Conservation (phyloP, 2,329 filamentous ascomycete genomes). For the Raffaelea deltoideospora region DNA sequence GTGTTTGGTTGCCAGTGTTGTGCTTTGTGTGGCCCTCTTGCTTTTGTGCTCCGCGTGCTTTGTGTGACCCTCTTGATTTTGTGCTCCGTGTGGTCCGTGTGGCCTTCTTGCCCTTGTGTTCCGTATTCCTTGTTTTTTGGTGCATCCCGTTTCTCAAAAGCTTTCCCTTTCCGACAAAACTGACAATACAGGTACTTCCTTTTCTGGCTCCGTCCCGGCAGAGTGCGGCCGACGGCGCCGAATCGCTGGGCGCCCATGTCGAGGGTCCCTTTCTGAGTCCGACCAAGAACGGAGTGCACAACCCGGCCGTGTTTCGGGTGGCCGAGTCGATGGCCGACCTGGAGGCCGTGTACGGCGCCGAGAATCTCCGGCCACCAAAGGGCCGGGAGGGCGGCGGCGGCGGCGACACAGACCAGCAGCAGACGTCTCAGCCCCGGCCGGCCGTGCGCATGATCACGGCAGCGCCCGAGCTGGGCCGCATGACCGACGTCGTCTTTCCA, state of each 20-base stretch:
- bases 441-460: conserved; percentile 70
- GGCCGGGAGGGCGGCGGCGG: conserved; percentile 6
- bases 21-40: neutral
- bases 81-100: too few relatives aligned
- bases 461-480: conserved; percentile 64
- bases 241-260: conserved; percentile 79
- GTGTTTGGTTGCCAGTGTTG: too few relatives aligned
- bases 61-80: too few relatives aligned
- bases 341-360: conserved; percentile 54
- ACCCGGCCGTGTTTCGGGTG: conserved; percentile 51
- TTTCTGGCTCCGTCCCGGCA: conserved; percentile 58
- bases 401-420: neutral
- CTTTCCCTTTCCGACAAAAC: too few relatives aligned
- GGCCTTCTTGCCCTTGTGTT: too few relatives aligned
- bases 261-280: conserved; percentile 81
- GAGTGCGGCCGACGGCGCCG: conserved; percentile 53
- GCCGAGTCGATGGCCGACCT: conserved; percentile 51
- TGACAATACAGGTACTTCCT: conserved; percentile 50
- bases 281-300: conserved; percentile 77
- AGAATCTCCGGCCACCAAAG: conserved; percentile 40
- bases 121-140: too few relatives aligned
- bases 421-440: conserved; percentile 13
- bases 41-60: neutral
- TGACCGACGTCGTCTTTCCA: conserved; percentile 49
- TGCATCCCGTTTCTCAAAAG: too few relatives aligned